Evolutionary conservation across 345 rosid genomes (phyloP), one percentile per base, ranked within the genome.

Genomic region (Lepidium africanum): DNA sequence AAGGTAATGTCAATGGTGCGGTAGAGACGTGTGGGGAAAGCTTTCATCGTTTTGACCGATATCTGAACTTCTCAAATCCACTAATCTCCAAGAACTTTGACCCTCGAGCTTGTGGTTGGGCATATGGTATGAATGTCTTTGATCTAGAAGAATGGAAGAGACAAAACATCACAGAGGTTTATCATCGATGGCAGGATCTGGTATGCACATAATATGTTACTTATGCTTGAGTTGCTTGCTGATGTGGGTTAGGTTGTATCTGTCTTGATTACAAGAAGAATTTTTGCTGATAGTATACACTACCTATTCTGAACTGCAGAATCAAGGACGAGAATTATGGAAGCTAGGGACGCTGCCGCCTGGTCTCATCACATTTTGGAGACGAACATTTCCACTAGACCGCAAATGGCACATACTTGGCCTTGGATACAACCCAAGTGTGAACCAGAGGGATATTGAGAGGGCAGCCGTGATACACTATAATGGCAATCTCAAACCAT

Each of bases 71-170:
- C 82, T 91, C 99, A 59, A 82, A 94, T 84, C 97, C 97, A 59
- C 86, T 86, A 32, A 91, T 94, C 66, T 78, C 96, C 69, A 87
- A 82, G 79, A 89, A 86, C 73, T 94, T 94, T 47, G 83, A 91
- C 45, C 93, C 99, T 8, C 96, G 69, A 62, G 96, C 99, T 71
- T 94, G 99, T 81, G 99, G 99, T 65, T 94, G 99, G 99, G 97
- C 99, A 9, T 94, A 91, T 61, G 99, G 99, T 61, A 94, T 94
- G 99, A 94, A 94, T 60, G 63, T 94, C 25, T 91, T 94, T 75
- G 97, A 94, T 80, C 80, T 94, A 80, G 79, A 80, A 17, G 84
- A 91, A 75, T 94, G 99, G 99, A 89, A 72, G 78, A 77, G 85
- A 79, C 95, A 91, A 76, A 86, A 85, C 77, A 89, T 94, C 80